Percentiles rank a stretch among this genome's conserved stretches.
These are phyloP conservation scores for Fusarium sp. DNA, from an alignment of 2,329 filamentous ascomycete species.

Conservation along the genomic window DNA sequence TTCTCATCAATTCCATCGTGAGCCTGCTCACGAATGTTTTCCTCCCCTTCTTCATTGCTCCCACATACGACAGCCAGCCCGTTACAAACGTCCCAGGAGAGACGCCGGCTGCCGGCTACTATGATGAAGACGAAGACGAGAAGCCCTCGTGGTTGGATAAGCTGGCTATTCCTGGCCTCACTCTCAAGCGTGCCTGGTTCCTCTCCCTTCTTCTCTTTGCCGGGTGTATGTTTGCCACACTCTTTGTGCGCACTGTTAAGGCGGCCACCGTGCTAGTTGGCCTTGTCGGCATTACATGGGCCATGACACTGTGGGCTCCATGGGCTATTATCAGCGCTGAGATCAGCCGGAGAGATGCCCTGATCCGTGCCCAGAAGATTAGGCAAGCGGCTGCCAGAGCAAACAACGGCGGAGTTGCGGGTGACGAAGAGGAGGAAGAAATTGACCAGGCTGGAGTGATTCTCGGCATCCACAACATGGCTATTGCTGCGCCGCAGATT, in stretches of 20 bases:
- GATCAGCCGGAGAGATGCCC: constrained; percentile 83
- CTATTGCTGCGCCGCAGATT: constrained; percentile 91
- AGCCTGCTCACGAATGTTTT: constrained; percentile 85
- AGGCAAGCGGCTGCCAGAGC: constrained; percentile 36
- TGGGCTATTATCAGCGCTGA: constrained; percentile 96
- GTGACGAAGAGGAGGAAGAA: constrained; percentile 60
- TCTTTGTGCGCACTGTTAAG: constrained; percentile 78
- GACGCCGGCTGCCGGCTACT: constrained; percentile 45
- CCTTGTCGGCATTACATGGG: constrained; percentile 90
- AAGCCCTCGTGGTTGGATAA: constrained; percentile 64
- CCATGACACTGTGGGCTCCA: constrained; percentile 91
- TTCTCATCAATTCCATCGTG: constrained; percentile 88
- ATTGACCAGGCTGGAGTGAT: constrained; percentile 88
- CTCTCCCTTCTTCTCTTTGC: constrained; percentile 87
- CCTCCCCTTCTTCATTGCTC: constrained; percentile 86
- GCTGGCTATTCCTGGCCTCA: constrained; percentile 84
- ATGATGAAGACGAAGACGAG: constrained; percentile 50
- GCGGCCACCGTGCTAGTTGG: constrained; percentile 83
- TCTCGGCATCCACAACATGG: constrained; percentile 94
- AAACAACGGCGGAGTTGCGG: constrained; percentile 30
- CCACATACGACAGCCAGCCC: constrained; percentile 73
- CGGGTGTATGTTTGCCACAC: constrained; percentile 82
- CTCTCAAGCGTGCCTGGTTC: constrained; percentile 89
- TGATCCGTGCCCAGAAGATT: constrained; percentile 56
- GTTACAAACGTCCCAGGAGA: constrained; percentile 51